Conservation (phyloP, 2,329 filamentous ascomycete species). For the Metarhizium robertsii region DNA sequence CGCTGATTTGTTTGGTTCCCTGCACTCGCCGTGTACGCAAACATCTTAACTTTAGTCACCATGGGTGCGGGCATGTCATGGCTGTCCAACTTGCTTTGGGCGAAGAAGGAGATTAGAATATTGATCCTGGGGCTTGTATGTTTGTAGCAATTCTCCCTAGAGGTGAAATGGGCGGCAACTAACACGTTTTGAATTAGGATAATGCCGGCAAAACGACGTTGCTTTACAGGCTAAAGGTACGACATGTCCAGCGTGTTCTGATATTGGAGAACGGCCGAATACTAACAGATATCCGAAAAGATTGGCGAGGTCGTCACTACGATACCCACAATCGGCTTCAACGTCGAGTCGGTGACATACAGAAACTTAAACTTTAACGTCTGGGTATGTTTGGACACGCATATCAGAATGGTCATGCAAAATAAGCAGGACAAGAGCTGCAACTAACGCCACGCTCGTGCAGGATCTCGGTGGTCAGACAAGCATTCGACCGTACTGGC, state of each 20-base stretch:
- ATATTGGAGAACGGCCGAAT: neutral
- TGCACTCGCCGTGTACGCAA: neutral
- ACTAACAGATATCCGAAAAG: conserved; percentile 33
- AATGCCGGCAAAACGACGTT: conserved; percentile 98
- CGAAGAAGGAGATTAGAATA: conserved; percentile 97
- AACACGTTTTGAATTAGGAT: conserved; percentile 48
- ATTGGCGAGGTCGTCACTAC: conserved; percentile 98
- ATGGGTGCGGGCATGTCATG: conserved; percentile 60
- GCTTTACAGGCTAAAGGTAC: conserved; percentile 87
- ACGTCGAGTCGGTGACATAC: conserved; percentile 97
- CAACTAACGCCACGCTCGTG: neutral
- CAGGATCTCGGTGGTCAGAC: conserved; percentile 94
- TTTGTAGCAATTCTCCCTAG: neutral
- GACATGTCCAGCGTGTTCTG: neutral
- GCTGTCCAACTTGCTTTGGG: conserved; percentile 67
- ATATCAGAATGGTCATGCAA: neutral
- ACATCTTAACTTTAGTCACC: conserved; percentile 19
- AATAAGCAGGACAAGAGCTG: neutral
- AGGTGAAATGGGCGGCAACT: conserved; percentile 2
- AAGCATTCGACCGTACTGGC: conserved; percentile 97
- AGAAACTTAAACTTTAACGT: conserved; percentile 98
- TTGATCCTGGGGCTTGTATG: conserved; percentile 86
- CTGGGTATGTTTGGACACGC: conserved; percentile 55
- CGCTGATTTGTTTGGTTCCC: neutral
- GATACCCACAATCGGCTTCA: conserved; percentile 98